Evolutionary conservation across 176 grass and related monocot species (phyloP).

Genomic region (Rhynchospora breviuscula): DNA sequence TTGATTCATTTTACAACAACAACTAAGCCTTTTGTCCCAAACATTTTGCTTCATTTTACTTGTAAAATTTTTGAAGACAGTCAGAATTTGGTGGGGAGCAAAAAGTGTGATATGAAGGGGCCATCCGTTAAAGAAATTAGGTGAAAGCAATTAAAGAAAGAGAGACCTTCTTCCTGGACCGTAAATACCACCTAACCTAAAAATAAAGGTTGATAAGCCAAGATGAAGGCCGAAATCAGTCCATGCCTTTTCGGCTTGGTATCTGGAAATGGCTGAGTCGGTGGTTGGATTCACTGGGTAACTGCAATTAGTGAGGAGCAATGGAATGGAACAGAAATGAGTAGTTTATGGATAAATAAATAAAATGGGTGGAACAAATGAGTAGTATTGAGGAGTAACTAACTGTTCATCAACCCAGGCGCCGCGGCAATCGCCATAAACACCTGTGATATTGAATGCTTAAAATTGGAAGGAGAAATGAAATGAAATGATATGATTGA

Average conservation of each 20-base stretch:
- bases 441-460: slow-evolving; percentile 41
- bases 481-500: slow-evolving; percentile 18
- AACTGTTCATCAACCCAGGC: slow-evolving; percentile 79
- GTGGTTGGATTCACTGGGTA: slow-evolving; percentile 56
- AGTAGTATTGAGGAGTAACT: slow-evolving; percentile 39
- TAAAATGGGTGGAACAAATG: slow-evolving; percentile 1
- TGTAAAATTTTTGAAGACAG: neutral
- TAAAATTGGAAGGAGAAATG: neutral
- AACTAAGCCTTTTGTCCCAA: too few relatives aligned
- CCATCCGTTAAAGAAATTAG: slow-evolving; percentile 7
- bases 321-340: neutral
- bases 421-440: slow-evolving; percentile 85
- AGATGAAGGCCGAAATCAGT: slow-evolving; percentile 35
- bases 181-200: slow-evolving; percentile 89
- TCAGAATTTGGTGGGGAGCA: neutral
- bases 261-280: slow-evolving; percentile 48
- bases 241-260: slow-evolving; percentile 71
- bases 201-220: slow-evolving; percentile 51
- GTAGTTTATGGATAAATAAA: neutral
- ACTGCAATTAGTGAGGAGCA: slow-evolving; percentile 33
- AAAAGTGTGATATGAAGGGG: neutral
- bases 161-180: slow-evolving; percentile 86
- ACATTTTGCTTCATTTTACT: neutral
- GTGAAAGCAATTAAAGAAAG: slow-evolving; percentile 4
- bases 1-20: too few relatives aligned